Evolutionary conservation across 2,329 filamentous ascomycete genomes (phyloP).

Genomic region (Arthrobotrys sphaeroides): DNA sequence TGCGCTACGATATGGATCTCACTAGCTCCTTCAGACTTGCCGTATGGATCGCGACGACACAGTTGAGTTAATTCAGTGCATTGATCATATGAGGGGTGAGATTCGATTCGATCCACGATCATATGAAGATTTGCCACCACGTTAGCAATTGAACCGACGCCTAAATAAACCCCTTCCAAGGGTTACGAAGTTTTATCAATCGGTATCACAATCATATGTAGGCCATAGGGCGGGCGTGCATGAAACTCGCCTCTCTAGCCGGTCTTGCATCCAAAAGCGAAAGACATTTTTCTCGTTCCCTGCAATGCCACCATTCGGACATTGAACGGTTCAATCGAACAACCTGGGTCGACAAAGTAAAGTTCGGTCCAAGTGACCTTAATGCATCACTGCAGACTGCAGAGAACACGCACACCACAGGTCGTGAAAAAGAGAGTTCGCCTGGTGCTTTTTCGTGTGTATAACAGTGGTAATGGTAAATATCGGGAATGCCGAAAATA

Average conservation of each 20-base stretch:
- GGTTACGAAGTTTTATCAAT: not conserved
- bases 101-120: not conserved
- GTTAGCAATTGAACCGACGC: not conserved
- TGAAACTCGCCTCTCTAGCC: constrained; percentile 43
- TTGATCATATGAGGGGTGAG: not conserved
- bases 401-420: not conserved
- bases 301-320: constrained; percentile 6
- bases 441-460: constrained; percentile 10
- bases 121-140: constrained; percentile 7
- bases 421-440: not conserved
- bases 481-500: constrained; percentile 43
- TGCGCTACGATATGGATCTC: not conserved
- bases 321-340: not conserved
- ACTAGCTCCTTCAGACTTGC: not conserved
- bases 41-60: not conserved
- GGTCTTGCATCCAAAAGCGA: constrained; percentile 35
- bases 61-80: not conserved
- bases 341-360: not conserved
- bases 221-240: constrained; percentile 42
- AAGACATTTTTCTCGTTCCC: not conserved
- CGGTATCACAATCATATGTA: constrained; percentile 12
- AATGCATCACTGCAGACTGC: not conserved
- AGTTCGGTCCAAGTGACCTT: not conserved
- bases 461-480: not conserved
- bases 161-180: not conserved